Base-by-base conservation (phyloP, 2,329 filamentous ascomycete species). In the Colletotrichum camelliae region DNA sequence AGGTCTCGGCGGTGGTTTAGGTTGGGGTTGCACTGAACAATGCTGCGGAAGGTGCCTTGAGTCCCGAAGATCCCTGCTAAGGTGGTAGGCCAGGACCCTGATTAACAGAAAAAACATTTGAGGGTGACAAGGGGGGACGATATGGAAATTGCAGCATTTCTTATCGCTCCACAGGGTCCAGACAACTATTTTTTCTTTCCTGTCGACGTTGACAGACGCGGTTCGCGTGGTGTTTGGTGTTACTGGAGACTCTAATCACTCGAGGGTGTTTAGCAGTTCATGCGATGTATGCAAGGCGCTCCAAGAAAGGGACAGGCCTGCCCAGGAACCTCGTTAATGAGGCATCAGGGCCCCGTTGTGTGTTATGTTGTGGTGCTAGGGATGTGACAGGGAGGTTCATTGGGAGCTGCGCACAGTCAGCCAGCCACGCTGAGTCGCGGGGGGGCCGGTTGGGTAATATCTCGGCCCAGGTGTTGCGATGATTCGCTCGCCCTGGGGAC, bases 61-160 rank as follows among this genome's bases (percentile, higher is more conserved):
- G 27, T 62, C 37, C 67, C 39, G 57, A 61, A 37, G 37, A 66
- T 71, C 70, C 74, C 70, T 73, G 70, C 43, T 39, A 37, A 37
- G 35, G 60, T 68, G 60, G 43, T 65, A 61, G 48, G 43, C 70
- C 70, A 52, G 58, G 74, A 76, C 74, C 74, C 74, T 65, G 70
- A 76, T 69, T 71, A 29, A 65, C 64, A 52, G 33, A 62, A 31
- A 48, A 43, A 55, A 35, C 37, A 33, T 67, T 67, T 31, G 43
- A 43, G 24, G 43, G 15, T 15, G 68, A 72, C 48, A 55, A 43
- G 48, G 74, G 61, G 43, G 64, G 16, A 16, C n/a, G 35, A 35
- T 24, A 58, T 48, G 24, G 70, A 73, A 48, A 65, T 75, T 72
- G 64, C 43, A 64, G 29, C 70, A 65, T 48, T 73, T 62, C 16